Evolutionary conservation across 768 basidiomycete species (phyloP).

Genomic region (Mrakia blollopis): DNA sequence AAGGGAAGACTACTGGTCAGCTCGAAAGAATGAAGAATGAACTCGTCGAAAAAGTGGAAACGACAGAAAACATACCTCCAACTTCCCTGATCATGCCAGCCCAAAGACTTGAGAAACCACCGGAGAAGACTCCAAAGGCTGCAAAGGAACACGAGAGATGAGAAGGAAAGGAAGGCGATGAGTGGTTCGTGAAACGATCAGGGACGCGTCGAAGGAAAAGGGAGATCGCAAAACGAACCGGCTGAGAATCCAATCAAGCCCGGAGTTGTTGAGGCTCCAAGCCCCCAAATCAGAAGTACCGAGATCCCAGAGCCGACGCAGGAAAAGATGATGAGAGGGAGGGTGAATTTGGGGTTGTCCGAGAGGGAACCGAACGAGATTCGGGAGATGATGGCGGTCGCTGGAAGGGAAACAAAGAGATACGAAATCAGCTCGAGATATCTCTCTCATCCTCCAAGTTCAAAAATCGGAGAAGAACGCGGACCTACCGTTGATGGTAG

Average conservation of each 20-base stretch:
- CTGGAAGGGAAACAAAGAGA: not conserved
- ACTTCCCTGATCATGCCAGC: not conserved
- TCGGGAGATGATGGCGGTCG: not conserved
- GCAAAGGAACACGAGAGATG: not conserved
- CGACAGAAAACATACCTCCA: not conserved
- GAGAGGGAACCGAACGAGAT: conserved; percentile 2
- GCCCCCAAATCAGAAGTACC: not conserved
- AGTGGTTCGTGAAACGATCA: no score
- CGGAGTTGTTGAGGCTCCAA: not conserved
- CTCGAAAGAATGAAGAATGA: not conserved
- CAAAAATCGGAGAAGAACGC: not conserved
- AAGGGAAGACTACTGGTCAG: not conserved
- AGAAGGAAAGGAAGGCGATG: no score
- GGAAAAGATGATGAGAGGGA: not conserved
- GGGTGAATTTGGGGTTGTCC: not conserved
- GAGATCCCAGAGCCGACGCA: not conserved
- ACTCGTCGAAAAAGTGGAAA: not conserved
- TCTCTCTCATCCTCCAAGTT: no score
- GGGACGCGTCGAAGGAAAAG: no score
- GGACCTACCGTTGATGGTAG: not conserved
- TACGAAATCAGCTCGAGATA: not conserved
- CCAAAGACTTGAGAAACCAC: not conserved
- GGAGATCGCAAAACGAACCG: no score
- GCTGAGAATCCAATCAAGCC: not conserved
- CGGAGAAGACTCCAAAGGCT: not conserved